phyloP scores from a whole-genome alignment of 768 basidiomycete genomes.

The Boletus sp. region DNA sequence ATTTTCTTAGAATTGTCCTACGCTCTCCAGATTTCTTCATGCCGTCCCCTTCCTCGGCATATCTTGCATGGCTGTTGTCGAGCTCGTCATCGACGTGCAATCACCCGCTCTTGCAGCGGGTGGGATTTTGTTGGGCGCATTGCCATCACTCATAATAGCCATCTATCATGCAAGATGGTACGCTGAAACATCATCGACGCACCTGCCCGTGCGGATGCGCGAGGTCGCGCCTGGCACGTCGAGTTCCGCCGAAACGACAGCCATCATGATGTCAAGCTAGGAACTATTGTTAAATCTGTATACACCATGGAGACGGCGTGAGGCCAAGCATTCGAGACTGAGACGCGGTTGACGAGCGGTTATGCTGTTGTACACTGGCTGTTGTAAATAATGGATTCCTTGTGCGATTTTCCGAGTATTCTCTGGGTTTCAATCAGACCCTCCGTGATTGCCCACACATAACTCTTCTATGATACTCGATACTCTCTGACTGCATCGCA shows the following conservation, averaged over 20 bases:
- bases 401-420: too few relatives aligned
- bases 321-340: too few relatives aligned
- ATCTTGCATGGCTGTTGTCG: slow-evolving; percentile 7
- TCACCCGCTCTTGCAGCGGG: slow-evolving; percentile 7
- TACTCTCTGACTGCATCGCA: too few relatives aligned
- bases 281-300: not conserved
- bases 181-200: not conserved
- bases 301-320: too few relatives aligned
- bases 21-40: slow-evolving; percentile 5
- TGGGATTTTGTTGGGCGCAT: slow-evolving; percentile 6
- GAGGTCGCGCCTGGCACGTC: not conserved
- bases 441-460: too few relatives aligned
- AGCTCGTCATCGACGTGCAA: slow-evolving; percentile 2
- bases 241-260: not conserved
- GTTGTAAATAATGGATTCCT: too few relatives aligned
- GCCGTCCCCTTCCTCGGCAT: slow-evolving; percentile 15
- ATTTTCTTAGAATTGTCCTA: not conserved
- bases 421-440: too few relatives aligned
- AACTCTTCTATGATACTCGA: too few relatives aligned
- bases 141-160: not conserved
- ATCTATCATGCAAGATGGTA: not conserved
- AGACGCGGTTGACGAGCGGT: too few relatives aligned
- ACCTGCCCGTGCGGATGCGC: not conserved
- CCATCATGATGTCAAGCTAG: not conserved
- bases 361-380: too few relatives aligned